phyloP scores from a whole-genome alignment of 2,329 filamentous ascomycete genomes.

The Monosporascus sp. region DNA sequence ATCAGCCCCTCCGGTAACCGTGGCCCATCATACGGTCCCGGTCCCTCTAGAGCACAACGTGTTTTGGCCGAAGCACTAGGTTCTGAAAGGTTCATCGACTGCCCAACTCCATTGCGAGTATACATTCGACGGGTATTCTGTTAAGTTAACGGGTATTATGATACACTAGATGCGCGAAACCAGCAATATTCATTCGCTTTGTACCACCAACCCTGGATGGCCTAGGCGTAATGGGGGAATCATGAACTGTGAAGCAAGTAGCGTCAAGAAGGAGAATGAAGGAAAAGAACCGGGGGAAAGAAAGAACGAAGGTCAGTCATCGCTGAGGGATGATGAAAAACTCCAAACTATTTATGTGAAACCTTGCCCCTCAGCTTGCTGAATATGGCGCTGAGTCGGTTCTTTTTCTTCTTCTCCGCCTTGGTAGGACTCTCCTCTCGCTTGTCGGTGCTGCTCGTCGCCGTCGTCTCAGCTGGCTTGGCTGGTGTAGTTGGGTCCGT shows the following conservation, averaged over 20 bases:
- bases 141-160: neutral
- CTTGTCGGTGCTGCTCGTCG: conserved; percentile 21
- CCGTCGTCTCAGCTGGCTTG: conserved; percentile 13
- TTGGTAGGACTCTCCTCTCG: conserved; percentile 29
- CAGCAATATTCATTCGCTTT: neutral
- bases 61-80: neutral
- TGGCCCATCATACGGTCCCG: neutral
- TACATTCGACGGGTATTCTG: neutral
- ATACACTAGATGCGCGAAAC: neutral
- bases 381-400: conserved; percentile 59
- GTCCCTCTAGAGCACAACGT: neutral
- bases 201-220: neutral
- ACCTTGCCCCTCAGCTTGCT: conserved; percentile 49
- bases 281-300: conserved; percentile 3
- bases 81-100: neutral
- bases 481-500: conserved; percentile 15
- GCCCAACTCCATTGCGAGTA: neutral
- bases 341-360: conserved; percentile 25
- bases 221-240: neutral
- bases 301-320: conserved; percentile 9
- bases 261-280: conserved; percentile 6
- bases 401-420: conserved; percentile 62
- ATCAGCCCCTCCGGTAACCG: neutral
- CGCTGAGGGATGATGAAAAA: neutral
- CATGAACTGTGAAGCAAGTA: conserved; percentile 4